Conservation (phyloP, 2,329 filamentous ascomycete species). For the Fusarium cicatricum region DNA sequence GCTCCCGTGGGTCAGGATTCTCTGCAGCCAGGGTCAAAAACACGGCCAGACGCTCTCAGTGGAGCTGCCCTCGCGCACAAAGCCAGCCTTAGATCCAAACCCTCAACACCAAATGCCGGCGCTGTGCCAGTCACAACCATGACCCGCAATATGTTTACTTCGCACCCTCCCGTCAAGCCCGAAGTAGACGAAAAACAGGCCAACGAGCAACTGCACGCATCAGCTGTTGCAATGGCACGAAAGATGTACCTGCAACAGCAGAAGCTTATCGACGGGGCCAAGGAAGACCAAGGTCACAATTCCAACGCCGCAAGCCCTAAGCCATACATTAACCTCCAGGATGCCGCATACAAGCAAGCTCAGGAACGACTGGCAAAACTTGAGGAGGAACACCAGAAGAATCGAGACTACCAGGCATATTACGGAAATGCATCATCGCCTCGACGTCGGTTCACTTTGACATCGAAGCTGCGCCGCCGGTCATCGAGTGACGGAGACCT, state of each 20-base stretch:
- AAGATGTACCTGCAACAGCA: conserved; percentile 82
- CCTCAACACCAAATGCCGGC: conserved; percentile 66
- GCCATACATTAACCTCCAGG: conserved; percentile 74
- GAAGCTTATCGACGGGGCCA: conserved; percentile 62
- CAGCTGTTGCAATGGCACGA: conserved; percentile 88
- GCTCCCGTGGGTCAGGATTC: conserved; percentile 33
- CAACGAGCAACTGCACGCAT: conserved; percentile 78
- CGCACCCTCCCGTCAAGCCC: conserved; percentile 73
- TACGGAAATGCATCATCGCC: conserved; percentile 66
- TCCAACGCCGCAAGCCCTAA: conserved; percentile 55
- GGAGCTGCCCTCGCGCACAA: conserved; percentile 75
- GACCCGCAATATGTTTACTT: conserved; percentile 79
- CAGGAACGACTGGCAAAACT: conserved; percentile 84
- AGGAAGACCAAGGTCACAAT: conserved; percentile 49
- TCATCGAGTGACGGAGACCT: conserved; percentile 73
- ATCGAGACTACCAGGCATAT: conserved; percentile 75
- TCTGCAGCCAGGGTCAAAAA: conserved; percentile 47
- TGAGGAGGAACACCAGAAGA: conserved; percentile 72
- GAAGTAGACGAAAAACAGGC: conserved; percentile 79
- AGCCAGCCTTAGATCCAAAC: conserved; percentile 54
- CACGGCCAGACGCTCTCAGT: conserved; percentile 72
- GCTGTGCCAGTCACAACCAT: conserved; percentile 74
- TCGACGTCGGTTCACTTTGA: conserved; percentile 57
- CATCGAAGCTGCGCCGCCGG: conserved; percentile 66
- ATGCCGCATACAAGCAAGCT: conserved; percentile 86